Evolutionary conservation across 1,284 basidiomycete species (phyloP).

Genomic region (Trametes polyzona): DNA sequence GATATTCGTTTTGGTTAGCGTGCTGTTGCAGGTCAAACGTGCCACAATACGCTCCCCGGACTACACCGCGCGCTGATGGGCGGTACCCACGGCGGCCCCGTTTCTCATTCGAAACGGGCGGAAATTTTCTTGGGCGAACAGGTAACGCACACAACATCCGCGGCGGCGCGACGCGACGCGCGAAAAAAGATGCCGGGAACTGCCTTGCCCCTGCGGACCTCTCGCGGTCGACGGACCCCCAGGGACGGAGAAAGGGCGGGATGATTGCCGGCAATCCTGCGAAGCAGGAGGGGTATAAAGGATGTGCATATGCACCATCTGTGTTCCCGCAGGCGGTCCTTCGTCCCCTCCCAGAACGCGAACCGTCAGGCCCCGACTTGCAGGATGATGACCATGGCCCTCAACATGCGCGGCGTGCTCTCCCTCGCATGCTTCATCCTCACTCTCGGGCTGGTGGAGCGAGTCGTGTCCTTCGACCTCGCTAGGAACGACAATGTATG

Average conservation of each 20-base stretch:
- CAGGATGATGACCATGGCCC: slow-evolving; percentile 14
- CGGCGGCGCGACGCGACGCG: not conserved
- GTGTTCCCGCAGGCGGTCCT: slow-evolving; percentile 3
- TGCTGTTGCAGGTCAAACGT: not conserved
- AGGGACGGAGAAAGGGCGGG: slow-evolving; percentile 19
- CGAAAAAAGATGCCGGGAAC: slow-evolving; percentile 1
- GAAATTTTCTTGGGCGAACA: not conserved
- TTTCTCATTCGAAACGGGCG: not conserved
- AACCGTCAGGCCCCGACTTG: slow-evolving; percentile 6
- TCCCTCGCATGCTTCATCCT: slow-evolving; percentile 25
- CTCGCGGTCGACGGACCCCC: slow-evolving; percentile 5
- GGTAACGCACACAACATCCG: not conserved
- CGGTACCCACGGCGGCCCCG: not conserved
- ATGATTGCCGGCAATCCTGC: slow-evolving; percentile 14
- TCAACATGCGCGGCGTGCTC: slow-evolving; percentile 17
- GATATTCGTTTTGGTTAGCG: not conserved
- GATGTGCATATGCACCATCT: not conserved
- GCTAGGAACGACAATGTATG: slow-evolving; percentile 37
- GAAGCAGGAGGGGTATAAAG: slow-evolving; percentile 12
- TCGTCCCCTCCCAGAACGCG: slow-evolving; percentile 3
- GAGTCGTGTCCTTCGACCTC: slow-evolving; percentile 31
- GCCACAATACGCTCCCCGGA: not conserved
- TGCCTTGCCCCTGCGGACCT: slow-evolving; percentile 1
- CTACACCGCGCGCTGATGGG: slow-evolving; percentile 2
- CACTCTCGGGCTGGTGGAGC: slow-evolving; percentile 24